These are phyloP conservation scores for Noccaea caerulescens DNA, from an alignment of 345 rosid genomes.

Conservation along the genomic window DNA sequence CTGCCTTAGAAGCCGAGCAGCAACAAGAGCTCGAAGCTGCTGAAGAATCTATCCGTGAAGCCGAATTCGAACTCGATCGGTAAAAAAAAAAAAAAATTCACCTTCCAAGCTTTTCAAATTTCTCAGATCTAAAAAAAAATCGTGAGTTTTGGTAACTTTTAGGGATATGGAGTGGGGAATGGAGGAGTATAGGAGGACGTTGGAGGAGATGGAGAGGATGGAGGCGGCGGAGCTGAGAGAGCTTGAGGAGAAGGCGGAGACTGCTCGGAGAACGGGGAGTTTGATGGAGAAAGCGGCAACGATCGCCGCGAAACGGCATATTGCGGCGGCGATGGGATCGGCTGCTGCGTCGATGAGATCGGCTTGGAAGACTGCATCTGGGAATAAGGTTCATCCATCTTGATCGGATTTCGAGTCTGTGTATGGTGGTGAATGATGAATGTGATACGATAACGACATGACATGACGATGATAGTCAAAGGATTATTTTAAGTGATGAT, in stretches of 20 bases:
- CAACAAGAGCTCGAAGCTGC: constrained; percentile 54
- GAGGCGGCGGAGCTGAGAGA: constrained; percentile 47
- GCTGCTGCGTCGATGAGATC: constrained; percentile 87
- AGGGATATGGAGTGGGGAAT: constrained; percentile 72
- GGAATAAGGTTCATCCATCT: constrained; percentile 80
- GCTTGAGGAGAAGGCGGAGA: constrained; percentile 61
- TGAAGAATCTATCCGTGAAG: constrained; percentile 51
- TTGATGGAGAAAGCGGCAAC: constrained; percentile 65
- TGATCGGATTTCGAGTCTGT: constrained; percentile 33
- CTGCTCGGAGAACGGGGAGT: constrained; percentile 64
- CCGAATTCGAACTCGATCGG: constrained; percentile 69
- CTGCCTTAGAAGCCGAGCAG: constrained; percentile 60
- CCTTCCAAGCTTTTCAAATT: neutral
- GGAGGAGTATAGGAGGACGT: constrained; percentile 69
- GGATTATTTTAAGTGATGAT: no score
- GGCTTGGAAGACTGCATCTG: constrained; percentile 65
- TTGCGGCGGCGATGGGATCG: constrained; percentile 76
- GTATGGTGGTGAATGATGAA: neutral
- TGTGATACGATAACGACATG: constrained; percentile 3
- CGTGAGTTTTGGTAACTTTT: neutral
- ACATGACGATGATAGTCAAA: neutral
- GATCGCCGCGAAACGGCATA: constrained; percentile 64
- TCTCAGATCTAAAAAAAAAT: constrained; percentile 26
- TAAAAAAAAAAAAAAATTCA: neutral
- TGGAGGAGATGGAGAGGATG: constrained; percentile 74